Base-by-base conservation (phyloP, 2,329 filamentous ascomycete species). In the Exophiala mesophila region DNA sequence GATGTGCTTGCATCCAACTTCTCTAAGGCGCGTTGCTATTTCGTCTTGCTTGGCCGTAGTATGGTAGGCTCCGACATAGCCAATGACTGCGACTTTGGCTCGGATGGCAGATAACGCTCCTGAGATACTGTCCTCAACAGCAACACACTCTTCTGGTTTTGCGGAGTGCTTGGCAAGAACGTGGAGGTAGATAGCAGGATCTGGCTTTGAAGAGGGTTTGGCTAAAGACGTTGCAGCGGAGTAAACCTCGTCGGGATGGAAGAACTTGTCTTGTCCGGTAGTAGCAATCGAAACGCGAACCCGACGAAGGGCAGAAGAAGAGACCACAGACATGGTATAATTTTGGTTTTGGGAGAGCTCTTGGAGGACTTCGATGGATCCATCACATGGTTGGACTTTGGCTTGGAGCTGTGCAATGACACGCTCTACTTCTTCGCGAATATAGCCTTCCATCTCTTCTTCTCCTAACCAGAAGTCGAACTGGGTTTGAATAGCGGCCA, bases 111-210 rank as follows among this genome's bases (percentile, higher is more conserved):
- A 87, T 44, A 84, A 77, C 31, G 85, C 85, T 49, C 88, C 88
- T 55, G 82, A 88, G 76, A 85, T 87, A 73, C 82, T 87, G 71
- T 95, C 88, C 73, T 95, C 88, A 45, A 95, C 78, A 17, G 88
- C 85, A 21, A 95, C 74, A 53, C 77, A 81, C 72, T 94, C 82
- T 34, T 71, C 70, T 2, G 86, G 71, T 57, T 75, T 77, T 67
- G 83, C 83, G 49, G 82, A 83, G 38, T 94, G 74, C 60, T 78
- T 69, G 66, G 88, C 69, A 61, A 88, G 77, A 16, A 88, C 85
- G 63, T 83, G 76, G 52, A 88, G 67, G 71, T 95, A 95, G 67
- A 95, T 83, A 54, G 86, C 85, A 13, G 89, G 88, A 66, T 94
- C 85, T 12, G 88, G 88, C 77, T 95, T 95, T 65, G 80, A 85